Evolutionary conservation across 2,329 filamentous ascomycete genomes (phyloP).

Genomic region (Aspergillus sp.): DNA sequence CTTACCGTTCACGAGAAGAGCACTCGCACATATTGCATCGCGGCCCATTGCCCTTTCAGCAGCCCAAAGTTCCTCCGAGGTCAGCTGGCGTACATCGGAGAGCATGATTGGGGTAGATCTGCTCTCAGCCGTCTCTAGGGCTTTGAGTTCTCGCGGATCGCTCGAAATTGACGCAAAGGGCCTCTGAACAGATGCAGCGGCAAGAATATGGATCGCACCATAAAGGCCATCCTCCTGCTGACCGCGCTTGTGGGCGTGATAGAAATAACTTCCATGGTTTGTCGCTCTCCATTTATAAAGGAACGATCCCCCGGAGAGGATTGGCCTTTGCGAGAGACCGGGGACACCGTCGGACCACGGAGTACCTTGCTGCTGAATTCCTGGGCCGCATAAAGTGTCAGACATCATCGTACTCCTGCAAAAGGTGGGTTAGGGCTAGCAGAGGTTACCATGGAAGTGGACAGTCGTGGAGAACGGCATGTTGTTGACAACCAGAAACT

Average conservation of each 20-base stretch:
- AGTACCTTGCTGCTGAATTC: conserved; percentile 50
- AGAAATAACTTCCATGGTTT: conserved; percentile 59
- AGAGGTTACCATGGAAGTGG: conserved; percentile 31
- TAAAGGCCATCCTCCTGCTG: conserved; percentile 62
- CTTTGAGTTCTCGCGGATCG: conserved; percentile 33
- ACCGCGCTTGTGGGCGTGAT: conserved; percentile 56
- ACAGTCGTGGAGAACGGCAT: conserved; percentile 25
- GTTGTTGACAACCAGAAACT: conserved; percentile 29
- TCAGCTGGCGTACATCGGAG: conserved; percentile 56
- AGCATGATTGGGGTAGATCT: conserved; percentile 50
- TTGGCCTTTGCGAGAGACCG: conserved; percentile 54
- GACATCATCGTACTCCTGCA: background rate
- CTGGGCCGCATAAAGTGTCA: conserved; percentile 10
- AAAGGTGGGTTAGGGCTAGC: background rate
- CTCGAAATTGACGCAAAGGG: conserved; percentile 53
- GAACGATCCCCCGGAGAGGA: conserved; percentile 50
- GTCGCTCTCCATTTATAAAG: conserved; percentile 55
- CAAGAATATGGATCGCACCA: conserved; percentile 54
- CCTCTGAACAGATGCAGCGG: conserved; percentile 33
- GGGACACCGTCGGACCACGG: conserved; percentile 61
- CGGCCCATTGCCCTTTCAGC: conserved; percentile 27
- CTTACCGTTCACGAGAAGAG: conserved; percentile 61
- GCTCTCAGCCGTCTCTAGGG: conserved; percentile 51
- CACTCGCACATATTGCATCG: conserved; percentile 57
- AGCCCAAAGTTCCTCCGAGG: conserved; percentile 44